These are phyloP conservation scores for Beauveria australis DNA, from an alignment of 2,329 filamentous ascomycete species.

Conservation along the genomic window DNA sequence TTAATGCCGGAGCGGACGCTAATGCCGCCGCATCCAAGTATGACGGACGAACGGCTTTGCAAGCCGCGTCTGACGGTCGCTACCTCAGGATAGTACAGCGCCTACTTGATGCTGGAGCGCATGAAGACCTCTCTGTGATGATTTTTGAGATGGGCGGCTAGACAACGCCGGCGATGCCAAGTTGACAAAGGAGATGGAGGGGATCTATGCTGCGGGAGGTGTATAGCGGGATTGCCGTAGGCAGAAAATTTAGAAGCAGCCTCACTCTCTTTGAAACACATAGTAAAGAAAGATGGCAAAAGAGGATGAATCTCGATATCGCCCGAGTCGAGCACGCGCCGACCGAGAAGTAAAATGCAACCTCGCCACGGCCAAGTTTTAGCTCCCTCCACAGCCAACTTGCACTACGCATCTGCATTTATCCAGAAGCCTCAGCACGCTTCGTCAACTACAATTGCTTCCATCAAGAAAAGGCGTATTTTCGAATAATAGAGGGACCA, in stretches of 20 bases:
- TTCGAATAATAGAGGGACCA: not conserved
- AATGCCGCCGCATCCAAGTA: no score
- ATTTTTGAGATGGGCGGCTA: not conserved
- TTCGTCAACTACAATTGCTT: not conserved
- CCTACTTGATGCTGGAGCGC: not conserved
- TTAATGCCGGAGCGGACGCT: no score
- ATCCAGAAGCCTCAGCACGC: not conserved
- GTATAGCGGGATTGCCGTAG: no score
- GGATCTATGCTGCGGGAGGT: not conserved
- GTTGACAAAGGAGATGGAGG: conserved; percentile 1
- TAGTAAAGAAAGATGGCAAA: no score
- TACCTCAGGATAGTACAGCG: not conserved
- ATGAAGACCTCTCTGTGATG: not conserved
- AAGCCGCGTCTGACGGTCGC: not conserved
- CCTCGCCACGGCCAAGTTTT: not conserved
- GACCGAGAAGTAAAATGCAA: not conserved
- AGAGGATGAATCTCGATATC: no score
- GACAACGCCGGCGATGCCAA: conserved; percentile 2
- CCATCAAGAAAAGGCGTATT: no score
- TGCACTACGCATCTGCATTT: not conserved
- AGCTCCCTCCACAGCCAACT: not conserved
- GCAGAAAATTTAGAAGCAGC: no score
- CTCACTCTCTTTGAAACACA: no score
- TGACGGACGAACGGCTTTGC: not conserved
- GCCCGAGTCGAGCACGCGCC: not conserved